A percentile compares a stretch with the other conserved stretches of the same genome.
phyloP scores from a whole-genome alignment of 1,139 yeast species.

The Petasospora fabianii region DNA sequence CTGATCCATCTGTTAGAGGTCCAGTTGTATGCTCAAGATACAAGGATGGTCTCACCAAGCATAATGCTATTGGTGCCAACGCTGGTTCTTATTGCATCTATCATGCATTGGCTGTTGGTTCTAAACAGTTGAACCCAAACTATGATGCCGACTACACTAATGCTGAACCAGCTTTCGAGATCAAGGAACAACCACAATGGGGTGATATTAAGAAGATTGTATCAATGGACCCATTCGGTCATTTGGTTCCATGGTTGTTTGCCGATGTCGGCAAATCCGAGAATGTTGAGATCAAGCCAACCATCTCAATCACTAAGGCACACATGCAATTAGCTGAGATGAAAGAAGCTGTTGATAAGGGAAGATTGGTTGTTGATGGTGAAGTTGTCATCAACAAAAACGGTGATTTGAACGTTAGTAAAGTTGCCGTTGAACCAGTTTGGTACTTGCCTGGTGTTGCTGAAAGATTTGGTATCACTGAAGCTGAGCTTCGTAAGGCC shows the following conservation, averaged over 20 bases:
- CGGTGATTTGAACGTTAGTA: conserved; percentile 58
- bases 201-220: conserved; percentile 50
- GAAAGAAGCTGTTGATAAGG: conserved; percentile 47
- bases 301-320: conserved; percentile 61
- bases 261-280: conserved; percentile 38
- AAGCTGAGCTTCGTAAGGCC: conserved; percentile 50
- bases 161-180: conserved; percentile 55
- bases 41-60: conserved; percentile 42
- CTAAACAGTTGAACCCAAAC: conserved; percentile 46
- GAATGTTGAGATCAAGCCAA: conserved; percentile 53
- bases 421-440: conserved; percentile 62
- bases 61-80: conserved; percentile 56
- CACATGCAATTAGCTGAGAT: conserved; percentile 55
- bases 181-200: conserved; percentile 54
- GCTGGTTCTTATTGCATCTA: conserved; percentile 58
- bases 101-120: conserved; percentile 58
- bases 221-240: conserved; percentile 61
- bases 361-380: conserved; percentile 53
- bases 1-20: conserved; percentile 47
- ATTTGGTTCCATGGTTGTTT: conserved; percentile 55
- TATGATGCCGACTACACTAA: conserved; percentile 58
- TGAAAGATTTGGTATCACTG: conserved; percentile 52
- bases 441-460: conserved; percentile 68
- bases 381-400: conserved; percentile 48
- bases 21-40: conserved; percentile 53